Conservation (phyloP, 2,329 filamentous ascomycete species). For the Xylariaceae sp. region DNA sequence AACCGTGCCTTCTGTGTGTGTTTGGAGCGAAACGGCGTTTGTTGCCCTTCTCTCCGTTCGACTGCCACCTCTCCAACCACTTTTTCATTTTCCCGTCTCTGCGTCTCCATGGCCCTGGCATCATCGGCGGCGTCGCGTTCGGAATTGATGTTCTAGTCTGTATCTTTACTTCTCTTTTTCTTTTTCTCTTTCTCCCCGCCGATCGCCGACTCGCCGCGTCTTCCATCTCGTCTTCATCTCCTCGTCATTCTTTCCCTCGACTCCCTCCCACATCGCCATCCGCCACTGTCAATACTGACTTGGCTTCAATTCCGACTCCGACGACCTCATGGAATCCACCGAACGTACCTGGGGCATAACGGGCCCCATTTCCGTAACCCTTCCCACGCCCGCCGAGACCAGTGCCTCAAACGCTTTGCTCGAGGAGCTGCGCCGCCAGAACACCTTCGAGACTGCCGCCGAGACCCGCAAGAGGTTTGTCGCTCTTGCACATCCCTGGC, state of each 20-base stretch:
- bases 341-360: conserved; percentile 61
- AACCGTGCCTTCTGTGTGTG: too few relatives aligned
- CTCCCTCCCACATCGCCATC: not conserved
- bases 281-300: not conserved
- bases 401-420: conserved; percentile 74
- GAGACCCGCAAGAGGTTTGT: conserved; percentile 77
- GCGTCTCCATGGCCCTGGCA: too few relatives aligned
- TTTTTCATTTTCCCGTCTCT: too few relatives aligned
- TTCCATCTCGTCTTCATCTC: not conserved
- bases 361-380: conserved; percentile 71
- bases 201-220: too few relatives aligned
- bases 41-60: too few relatives aligned
- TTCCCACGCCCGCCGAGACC: conserved; percentile 75
- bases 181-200: too few relatives aligned
- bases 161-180: too few relatives aligned
- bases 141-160: too few relatives aligned
- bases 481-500: conserved; percentile 9
- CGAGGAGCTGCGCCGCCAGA: conserved; percentile 79
- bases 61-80: too few relatives aligned
- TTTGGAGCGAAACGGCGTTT: too few relatives aligned
- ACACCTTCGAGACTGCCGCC: conserved; percentile 81
- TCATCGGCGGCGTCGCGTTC: too few relatives aligned
- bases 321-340: conserved; percentile 23
- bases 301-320: not conserved
- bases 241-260: conserved; percentile 62